A percentile compares a stretch with the other conserved stretches of the same genome.
These are phyloP conservation scores for Tylopilus plumbeoviolaceoides DNA, from an alignment of 768 basidiomycete species.

Conservation along the genomic window DNA sequence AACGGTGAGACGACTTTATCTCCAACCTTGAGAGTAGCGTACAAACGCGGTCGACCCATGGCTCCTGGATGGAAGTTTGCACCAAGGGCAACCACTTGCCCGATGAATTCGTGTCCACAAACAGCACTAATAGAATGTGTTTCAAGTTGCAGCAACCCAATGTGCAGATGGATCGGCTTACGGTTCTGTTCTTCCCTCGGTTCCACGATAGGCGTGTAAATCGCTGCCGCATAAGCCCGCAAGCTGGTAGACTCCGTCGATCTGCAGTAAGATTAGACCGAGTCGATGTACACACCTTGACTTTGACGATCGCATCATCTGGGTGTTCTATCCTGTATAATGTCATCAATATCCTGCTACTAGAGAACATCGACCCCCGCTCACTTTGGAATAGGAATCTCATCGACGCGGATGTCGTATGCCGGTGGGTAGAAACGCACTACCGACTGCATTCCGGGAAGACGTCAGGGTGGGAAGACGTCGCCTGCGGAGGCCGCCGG, in stretches of 20 bases:
- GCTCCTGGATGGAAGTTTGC: conserved; percentile 44
- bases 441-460: conserved; percentile 17
- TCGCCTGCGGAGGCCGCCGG: not conserved
- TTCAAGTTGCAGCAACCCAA: too few relatives aligned
- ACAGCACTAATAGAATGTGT: conserved; percentile 42
- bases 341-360: not conserved
- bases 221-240: conserved; percentile 73
- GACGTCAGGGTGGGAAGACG: not conserved
- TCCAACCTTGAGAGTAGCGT: conserved; percentile 60
- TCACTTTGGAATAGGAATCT: conserved; percentile 50
- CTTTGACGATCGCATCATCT: conserved; percentile 76
- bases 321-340: conserved; percentile 58
- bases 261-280: not conserved
- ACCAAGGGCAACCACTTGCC: conserved; percentile 66
- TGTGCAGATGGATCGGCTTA: conserved; percentile 28
- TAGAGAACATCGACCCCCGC: conserved; percentile 24
- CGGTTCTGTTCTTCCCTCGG: conserved; percentile 49
- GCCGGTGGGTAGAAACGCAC: conserved; percentile 65
- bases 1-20: conserved; percentile 81
- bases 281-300: conserved; percentile 44
- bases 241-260: conserved; percentile 36
- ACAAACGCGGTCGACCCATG: conserved; percentile 54
- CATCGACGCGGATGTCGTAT: conserved; percentile 69
- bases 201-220: conserved; percentile 70
- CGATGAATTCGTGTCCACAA: conserved; percentile 77